These are phyloP conservation scores for Globisporangium recalcitrans DNA, from an alignment of 352 stramenopile species.

Conservation along the genomic window DNA sequence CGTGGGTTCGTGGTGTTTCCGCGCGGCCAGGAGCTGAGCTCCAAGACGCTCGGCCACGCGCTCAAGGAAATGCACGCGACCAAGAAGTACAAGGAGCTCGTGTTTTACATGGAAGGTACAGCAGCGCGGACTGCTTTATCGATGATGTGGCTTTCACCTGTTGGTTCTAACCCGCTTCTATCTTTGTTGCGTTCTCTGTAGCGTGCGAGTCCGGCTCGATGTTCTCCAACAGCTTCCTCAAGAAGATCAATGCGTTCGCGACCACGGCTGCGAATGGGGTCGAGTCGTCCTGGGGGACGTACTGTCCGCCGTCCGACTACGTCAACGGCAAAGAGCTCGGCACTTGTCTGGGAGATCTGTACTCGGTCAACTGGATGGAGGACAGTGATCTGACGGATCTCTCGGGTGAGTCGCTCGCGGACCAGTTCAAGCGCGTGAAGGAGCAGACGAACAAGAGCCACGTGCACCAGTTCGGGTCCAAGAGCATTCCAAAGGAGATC, in stretches of 20 bases:
- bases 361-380: conserved; percentile 91
- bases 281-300: conserved; percentile 88
- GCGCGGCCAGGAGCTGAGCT: conserved; percentile 61
- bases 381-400: conserved; percentile 83
- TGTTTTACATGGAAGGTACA: conserved; percentile 90
- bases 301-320: conserved; percentile 78
- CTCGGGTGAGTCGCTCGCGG: conserved; percentile 68
- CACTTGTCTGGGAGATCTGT: conserved; percentile 85
- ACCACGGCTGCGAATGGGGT: conserved; percentile 85
- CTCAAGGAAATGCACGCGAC: conserved; percentile 77
- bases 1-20: conserved; percentile 83
- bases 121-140: too few species aligned
- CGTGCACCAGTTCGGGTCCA: conserved; percentile 66
- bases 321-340: conserved; percentile 65
- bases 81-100: conserved; percentile 88
- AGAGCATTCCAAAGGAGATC: conserved; percentile 59
- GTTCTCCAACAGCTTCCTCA: conserved; percentile 75
- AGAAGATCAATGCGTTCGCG: conserved; percentile 82
- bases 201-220: conserved; percentile 91
- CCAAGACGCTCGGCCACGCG: conserved; percentile 54
- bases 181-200: conserved; percentile 12
- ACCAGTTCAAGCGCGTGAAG: conserved; percentile 73
- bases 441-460: conserved; percentile 78
- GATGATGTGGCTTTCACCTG: too few species aligned
- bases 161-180: too few species aligned